Base-by-base conservation (phyloP, 768 basidiomycete genomes). In the Macrolepiota fuliginosa region DNA sequence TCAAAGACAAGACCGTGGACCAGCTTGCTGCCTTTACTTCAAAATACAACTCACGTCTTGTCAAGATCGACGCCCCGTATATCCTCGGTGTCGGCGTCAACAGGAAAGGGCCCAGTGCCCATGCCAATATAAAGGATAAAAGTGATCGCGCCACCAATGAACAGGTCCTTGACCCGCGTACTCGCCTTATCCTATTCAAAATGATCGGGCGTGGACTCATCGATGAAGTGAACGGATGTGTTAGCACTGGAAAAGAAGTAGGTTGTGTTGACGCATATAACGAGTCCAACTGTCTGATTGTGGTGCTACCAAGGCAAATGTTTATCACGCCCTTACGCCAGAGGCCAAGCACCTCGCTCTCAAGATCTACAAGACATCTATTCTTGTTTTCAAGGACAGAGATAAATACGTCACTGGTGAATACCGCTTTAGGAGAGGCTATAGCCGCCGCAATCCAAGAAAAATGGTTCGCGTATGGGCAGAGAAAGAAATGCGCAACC, bases 391-490 rank as follows among this genome's bases (percentile, higher is more conserved):
- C 82, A 96, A 98, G 73, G 94, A 98, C 66, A 87, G 97, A n/a
- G 93, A 96, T 68, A 90, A 91, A 61, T 99, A 99, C 73, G 95
- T 98, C 42, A 88, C 91, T 0, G 97, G 97, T 54, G 96, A 98
- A 73, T 88, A 91, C 72, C 88, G 97, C n/a, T 98, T 98, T 78
- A 83, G 93, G 52, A 84, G 89, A 59, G 96, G 96, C 25, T 94
- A 94, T 74, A 88, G 85, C 70, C 88, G 89, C 63, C 53, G 60
- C 11, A 99, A 98, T 71, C 96, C 97, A 15, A 86, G 97, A 27
- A 99, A 99, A 77, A 98, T 99, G 96, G 96, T 99, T 19, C 84
- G 94, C 15, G 74, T 98, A 2, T 99, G 97, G 97, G 97, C 97
- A 1, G 97, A 99, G 75, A 99, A 99, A 76, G 97, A 99, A 74